These are phyloP conservation scores for Botryococcus braunii DNA, from an alignment of 163 green algal genomes.

Conservation along the genomic window DNA sequence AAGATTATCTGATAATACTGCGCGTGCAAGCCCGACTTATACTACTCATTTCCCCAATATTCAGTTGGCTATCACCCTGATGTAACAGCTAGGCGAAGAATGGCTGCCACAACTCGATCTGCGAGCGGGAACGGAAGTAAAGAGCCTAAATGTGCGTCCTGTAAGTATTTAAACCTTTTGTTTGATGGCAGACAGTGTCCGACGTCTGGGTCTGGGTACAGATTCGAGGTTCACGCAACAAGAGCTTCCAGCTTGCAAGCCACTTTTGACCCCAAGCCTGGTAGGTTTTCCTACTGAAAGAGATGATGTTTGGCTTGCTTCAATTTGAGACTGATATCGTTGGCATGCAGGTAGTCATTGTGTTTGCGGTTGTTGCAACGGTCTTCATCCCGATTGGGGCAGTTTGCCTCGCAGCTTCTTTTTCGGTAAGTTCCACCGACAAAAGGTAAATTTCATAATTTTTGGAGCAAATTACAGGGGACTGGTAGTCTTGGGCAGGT, in stretches of 20 bases:
- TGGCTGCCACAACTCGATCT: no score
- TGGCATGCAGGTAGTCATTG: neutral
- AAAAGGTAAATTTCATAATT: neutral
- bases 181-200: no score
- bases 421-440: conserved; percentile 10
- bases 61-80: no score
- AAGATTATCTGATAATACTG: no score
- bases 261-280: conserved; percentile 54
- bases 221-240: conserved; percentile 67
- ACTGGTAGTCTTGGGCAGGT: conserved; percentile 20
- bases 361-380: neutral
- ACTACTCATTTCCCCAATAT: no score
- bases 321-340: no score
- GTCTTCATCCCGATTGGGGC: conserved; percentile 73
- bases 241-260: conserved; percentile 58
- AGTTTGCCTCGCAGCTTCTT: conserved; percentile 31
- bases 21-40: no score
- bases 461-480: neutral
- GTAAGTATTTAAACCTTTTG: no score
- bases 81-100: no score
- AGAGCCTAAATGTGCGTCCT: no score
- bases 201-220: no score
- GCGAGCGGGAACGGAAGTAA: no score
- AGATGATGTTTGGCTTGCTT: neutral
- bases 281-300: conserved; percentile 18